Evolutionary conservation across 2,329 filamentous ascomycete genomes (phyloP).

Genomic region (Verticillium longisporum): DNA sequence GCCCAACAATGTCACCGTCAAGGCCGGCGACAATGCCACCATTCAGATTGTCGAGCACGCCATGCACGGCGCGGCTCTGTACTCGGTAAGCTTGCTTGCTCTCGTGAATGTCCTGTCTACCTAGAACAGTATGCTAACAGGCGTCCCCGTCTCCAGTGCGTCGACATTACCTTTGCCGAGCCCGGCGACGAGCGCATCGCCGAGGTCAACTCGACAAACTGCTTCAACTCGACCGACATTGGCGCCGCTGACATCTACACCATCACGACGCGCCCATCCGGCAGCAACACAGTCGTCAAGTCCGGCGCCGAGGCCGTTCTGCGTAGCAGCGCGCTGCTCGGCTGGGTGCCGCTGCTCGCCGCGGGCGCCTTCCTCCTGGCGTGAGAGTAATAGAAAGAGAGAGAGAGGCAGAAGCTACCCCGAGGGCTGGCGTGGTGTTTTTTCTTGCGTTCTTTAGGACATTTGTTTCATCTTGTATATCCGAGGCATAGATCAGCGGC

Average conservation of each 20-base stretch:
- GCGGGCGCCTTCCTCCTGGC: slow-evolving; percentile 31
- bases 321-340: slow-evolving; percentile 19
- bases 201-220: slow-evolving; percentile 74
- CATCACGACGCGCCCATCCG: slow-evolving; percentile 42
- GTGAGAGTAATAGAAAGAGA: slow-evolving; percentile 13
- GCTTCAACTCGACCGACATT: slow-evolving; percentile 78
- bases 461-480: not conserved
- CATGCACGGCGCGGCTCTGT: slow-evolving; percentile 75
- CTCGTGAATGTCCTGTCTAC: no score
- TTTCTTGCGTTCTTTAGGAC: not conserved
- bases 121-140: slow-evolving; percentile 3
- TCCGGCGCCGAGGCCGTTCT: slow-evolving; percentile 20
- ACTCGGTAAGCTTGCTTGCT: slow-evolving; percentile 53
- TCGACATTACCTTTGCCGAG: slow-evolving; percentile 87
- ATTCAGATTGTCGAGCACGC: slow-evolving; percentile 84
- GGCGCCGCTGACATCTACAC: slow-evolving; percentile 73
- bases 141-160: slow-evolving; percentile 53
- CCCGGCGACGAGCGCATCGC: slow-evolving; percentile 60
- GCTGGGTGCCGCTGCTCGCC: slow-evolving; percentile 34
- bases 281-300: slow-evolving; percentile 23
- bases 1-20: slow-evolving; percentile 62
- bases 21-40: slow-evolving; percentile 80
- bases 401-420: not conserved
- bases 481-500: not conserved
- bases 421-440: no score